Conservation (phyloP, 306 rosid genomes). For the Acmispon strigosus region DNA sequence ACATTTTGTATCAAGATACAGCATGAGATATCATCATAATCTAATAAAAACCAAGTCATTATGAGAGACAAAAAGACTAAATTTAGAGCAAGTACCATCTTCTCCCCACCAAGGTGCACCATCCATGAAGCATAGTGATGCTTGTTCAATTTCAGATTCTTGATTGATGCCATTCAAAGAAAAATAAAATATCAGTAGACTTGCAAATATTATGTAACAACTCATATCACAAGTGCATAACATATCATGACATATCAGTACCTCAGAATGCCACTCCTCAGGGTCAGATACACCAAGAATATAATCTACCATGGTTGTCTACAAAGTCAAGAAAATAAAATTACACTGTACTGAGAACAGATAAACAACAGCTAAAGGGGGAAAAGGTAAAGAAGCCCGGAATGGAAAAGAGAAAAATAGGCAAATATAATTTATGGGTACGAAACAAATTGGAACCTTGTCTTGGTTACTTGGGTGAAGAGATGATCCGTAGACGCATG, state of each 20-base stretch:
- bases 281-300: constrained; percentile 61
- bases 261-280: constrained; percentile 76
- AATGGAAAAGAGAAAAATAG: not conserved
- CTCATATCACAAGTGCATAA: constrained; percentile 1
- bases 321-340: constrained; percentile 18
- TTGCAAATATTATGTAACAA: not conserved
- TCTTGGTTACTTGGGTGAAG: constrained; percentile 42
- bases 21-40: constrained; percentile 9
- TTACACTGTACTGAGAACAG: not conserved
- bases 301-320: constrained; percentile 46
- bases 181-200: not conserved
- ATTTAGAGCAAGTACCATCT: constrained; percentile 45
- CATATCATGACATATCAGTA: constrained; percentile 20
- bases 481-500: constrained; percentile 47
- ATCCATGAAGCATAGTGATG: constrained; percentile 87
- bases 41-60: not conserved
- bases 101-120: constrained; percentile 73
- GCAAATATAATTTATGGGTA: not conserved
- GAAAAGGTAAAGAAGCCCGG: not conserved
- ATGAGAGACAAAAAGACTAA: not conserved
- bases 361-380: not conserved
- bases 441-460: constrained; percentile 26
- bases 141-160: constrained; percentile 80
- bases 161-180: constrained; percentile 13
- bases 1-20: constrained; percentile 22